phyloP scores from a whole-genome alignment of 768 basidiomycete species.

The Tulasnella sp. region DNA sequence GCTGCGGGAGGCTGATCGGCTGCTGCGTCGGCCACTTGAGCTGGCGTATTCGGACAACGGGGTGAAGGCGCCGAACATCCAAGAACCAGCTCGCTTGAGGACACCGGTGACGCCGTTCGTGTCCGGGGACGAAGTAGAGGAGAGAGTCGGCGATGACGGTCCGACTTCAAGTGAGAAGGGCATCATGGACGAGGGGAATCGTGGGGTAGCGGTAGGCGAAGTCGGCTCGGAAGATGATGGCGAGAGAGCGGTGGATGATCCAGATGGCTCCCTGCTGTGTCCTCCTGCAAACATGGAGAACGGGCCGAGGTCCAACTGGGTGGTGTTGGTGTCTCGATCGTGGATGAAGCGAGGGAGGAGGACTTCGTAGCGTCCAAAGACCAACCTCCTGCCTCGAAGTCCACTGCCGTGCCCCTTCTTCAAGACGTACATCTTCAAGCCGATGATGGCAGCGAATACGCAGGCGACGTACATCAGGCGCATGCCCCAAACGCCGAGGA shows the following conservation, averaged over 20 bases:
- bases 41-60: neutral
- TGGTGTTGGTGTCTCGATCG: constrained; percentile 53
- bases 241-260: constrained; percentile 24
- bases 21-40: constrained; percentile 23
- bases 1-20: constrained; percentile 30
- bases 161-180: constrained; percentile 52
- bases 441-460: constrained; percentile 55
- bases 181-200: constrained; percentile 36
- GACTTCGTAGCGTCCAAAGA: constrained; percentile 45
- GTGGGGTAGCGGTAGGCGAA: constrained; percentile 32
- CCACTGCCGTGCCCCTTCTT: neutral
- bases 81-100: constrained; percentile 45
- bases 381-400: constrained; percentile 1
- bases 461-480: constrained; percentile 76
- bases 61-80: constrained; percentile 24
- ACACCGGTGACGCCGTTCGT: constrained; percentile 36
- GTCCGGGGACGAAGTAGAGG: constrained; percentile 33
- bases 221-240: constrained; percentile 43
- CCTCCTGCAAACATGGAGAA: constrained; percentile 29
- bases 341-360: constrained; percentile 60
- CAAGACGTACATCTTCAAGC: constrained; percentile 32
- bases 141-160: constrained; percentile 41
- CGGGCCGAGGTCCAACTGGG: constrained; percentile 54
- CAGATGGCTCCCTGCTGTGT: constrained; percentile 12
- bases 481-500: constrained; percentile 84